Evolutionary conservation across 2,329 filamentous ascomycete species (phyloP), one percentile per base, ranked within the genome.

Genomic region (Emydomyces testavorans): DNA sequence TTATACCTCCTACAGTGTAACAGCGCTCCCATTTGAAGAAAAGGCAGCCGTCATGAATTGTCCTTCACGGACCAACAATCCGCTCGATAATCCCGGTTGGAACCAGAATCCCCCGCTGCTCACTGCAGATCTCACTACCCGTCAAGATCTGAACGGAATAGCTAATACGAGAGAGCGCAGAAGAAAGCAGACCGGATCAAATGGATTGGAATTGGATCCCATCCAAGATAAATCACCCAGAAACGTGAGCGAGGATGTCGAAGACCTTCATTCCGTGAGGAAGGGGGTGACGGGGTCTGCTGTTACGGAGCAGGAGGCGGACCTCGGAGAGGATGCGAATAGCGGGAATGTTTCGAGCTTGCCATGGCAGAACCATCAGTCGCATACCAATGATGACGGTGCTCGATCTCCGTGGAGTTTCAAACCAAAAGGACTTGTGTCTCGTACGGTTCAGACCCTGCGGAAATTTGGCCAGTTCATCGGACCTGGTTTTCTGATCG

Each of bases 61-160:
- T 60, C 78, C 79, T 49, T 81, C 78, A 4, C 70, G 77, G 54
- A 77, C 71, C 26, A 78, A 83, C 51, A 71, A 77, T 49, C 67
- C 71, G 24, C 61, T 71, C 42, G 66, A 70, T 41, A 71, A 75
- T 44, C 70, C 71, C 18, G 69, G 68, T 46, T 79, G 72, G 65
- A 83, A 82, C 57, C 79, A 82, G 62, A 81, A 70, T 53, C 79
- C 79, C 1, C 67, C 72, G 48, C 66, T 68, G 2, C 63, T 82
- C 48, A 73, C 73, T 50, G 70, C 71, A n/a, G 78, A 81, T 58
- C 66, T 73, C 28, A 82, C 78, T 2, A 82, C 78, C 4, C 69
- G 76, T 49, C 74, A 75, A 54, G 78, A 82, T 56, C 65, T 83
- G 49, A 78, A 78, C 59, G 73, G 75, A 26, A 71, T 79, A 50